These are phyloP conservation scores for Amesomyces nigricolor DNA, from an alignment of 2,329 filamentous ascomycete genomes.

Conservation along the genomic window DNA sequence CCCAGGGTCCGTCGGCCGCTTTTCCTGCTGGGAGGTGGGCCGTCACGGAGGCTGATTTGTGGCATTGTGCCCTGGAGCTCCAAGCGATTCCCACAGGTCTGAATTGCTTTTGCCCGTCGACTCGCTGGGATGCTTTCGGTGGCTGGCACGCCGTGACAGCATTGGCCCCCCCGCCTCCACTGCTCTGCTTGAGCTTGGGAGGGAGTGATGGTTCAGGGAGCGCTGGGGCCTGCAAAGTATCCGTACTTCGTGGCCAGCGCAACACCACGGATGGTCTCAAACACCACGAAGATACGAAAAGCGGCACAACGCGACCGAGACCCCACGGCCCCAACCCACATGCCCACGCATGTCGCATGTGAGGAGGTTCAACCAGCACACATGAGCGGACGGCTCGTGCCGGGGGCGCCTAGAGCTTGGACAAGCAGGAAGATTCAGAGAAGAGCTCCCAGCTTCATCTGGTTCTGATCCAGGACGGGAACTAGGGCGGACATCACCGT, in stretches of 20 bases:
- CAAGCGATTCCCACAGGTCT: neutral
- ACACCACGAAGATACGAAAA: slow-evolving; percentile 6
- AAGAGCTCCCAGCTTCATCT: no score
- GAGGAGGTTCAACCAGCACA: no score
- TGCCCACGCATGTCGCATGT: no score
- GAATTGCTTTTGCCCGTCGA: neutral
- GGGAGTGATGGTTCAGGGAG: no score
- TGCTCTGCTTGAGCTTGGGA: neutral
- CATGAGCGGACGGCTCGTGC: neutral
- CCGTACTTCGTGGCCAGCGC: neutral
- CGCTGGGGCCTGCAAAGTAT: no score
- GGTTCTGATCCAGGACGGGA: no score
- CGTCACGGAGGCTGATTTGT: slow-evolving; percentile 9
- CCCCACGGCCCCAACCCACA: neutral
- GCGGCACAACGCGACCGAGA: slow-evolving; percentile 2
- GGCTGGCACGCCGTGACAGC: neutral
- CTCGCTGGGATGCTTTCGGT: neutral
- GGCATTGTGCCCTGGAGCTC: neutral
- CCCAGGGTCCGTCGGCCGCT: no score
- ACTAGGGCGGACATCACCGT: no score
- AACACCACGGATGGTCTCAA: slow-evolving; percentile 2
- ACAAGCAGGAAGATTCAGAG: no score
- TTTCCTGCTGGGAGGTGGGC: neutral
- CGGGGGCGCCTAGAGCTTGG: no score
- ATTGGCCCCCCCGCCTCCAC: neutral